Evolutionary conservation across 2,329 filamentous ascomycete species (phyloP).

Genomic region (Cryphonectria nitschkei): DNA sequence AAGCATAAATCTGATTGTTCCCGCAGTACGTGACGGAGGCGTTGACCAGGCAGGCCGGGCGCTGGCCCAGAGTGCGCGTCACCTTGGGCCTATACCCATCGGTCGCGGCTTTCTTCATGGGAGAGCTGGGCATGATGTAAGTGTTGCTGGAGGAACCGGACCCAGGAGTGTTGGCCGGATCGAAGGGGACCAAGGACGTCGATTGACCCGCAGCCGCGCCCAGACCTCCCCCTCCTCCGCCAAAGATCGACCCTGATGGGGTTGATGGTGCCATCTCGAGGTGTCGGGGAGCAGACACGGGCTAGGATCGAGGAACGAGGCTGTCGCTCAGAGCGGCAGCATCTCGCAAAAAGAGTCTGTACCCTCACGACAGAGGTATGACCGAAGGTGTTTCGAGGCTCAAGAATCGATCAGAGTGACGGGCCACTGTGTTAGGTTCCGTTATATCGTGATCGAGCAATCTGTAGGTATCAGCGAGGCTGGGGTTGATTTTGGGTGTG

Average conservation of each 20-base stretch:
- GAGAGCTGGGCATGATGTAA: conserved; percentile 89
- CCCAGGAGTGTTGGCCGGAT: conserved; percentile 43
- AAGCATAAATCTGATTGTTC: conserved; percentile 96
- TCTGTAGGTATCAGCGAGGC: conserved; percentile 2
- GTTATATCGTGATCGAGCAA: not conserved
- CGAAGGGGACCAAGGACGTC: conserved; percentile 35
- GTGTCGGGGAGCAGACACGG: conserved; percentile 26
- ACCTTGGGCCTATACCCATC: conserved; percentile 87
- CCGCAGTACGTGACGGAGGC: conserved; percentile 98
- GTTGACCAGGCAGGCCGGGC: conserved; percentile 94
- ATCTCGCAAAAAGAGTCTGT: conserved; percentile 16
- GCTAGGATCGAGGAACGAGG: conserved; percentile 1
- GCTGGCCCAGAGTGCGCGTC: conserved; percentile 74
- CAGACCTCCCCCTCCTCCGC: conserved; percentile 33
- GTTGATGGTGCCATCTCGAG: conserved; percentile 49
- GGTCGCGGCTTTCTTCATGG: conserved; percentile 66
- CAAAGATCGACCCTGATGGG: conserved; percentile 52
- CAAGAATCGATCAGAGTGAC: not conserved
- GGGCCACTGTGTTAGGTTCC: not conserved
- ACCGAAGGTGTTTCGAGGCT: not conserved
- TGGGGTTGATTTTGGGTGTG: not conserved
- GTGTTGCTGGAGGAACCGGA: conserved; percentile 68
- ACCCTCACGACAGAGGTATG: not conserved
- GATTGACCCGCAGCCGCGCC: conserved; percentile 39
- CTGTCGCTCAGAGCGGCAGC: conserved; percentile 14